These are phyloP conservation scores for Terfezia claveryi DNA, from an alignment of 495 filamentous ascomycete genomes.

Conservation along the genomic window DNA sequence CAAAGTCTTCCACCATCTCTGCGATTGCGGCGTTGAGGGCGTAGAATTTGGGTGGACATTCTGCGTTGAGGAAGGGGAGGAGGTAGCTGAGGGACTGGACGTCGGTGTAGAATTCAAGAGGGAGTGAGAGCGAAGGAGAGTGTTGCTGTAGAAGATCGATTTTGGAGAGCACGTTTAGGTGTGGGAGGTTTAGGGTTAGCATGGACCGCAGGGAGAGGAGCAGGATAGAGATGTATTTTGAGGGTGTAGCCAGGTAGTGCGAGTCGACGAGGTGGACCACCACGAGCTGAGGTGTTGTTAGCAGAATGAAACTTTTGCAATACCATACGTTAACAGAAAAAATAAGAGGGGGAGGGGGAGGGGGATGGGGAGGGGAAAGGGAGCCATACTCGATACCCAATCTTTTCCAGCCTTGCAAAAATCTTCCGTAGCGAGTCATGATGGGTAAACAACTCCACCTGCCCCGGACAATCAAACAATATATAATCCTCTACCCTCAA, in stretches of 20 bases:
- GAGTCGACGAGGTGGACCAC: constrained; percentile 79
- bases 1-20: constrained; percentile 68
- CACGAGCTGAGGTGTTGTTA: constrained; percentile 41
- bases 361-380: constrained; percentile 9
- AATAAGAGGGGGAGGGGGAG: background rate
- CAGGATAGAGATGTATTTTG: constrained; percentile 81
- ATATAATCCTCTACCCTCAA: constrained; percentile 57
- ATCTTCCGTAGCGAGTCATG: constrained; percentile 77
- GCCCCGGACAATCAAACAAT: constrained; percentile 87
- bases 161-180: constrained; percentile 89
- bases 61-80: constrained; percentile 47
- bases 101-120: constrained; percentile 90
- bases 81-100: constrained; percentile 83
- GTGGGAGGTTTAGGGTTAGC: constrained; percentile 90
- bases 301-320: background rate
- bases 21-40: constrained; percentile 69
- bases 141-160: constrained; percentile 63
- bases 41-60: constrained; percentile 30
- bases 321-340: too few species aligned
- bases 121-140: constrained; percentile 71
- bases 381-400: constrained; percentile 60
- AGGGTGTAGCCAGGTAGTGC: constrained; percentile 73
- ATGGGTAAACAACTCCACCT: constrained; percentile 92
- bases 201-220: constrained; percentile 84
- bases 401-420: constrained; percentile 69